A percentile compares a stretch with the other conserved stretches of the same genome.
Evolutionary conservation across 805 yeast species (phyloP).

Genomic region (Barnettozyma sp.): DNA sequence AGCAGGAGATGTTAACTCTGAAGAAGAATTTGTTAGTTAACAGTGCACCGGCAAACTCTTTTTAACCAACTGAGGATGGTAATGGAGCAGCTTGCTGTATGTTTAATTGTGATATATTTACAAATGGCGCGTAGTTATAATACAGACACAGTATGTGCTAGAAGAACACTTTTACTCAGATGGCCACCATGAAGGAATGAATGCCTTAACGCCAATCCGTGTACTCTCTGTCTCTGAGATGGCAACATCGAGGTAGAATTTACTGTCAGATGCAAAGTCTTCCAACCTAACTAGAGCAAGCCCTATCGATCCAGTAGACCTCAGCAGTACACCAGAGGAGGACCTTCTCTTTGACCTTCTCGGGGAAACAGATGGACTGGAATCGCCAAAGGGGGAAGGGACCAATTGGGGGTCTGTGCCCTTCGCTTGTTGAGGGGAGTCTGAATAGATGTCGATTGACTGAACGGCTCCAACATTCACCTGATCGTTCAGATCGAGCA

Average conservation of each 20-base stretch:
- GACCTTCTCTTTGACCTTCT: slow-evolving; percentile 27
- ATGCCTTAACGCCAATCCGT: slow-evolving; percentile 42
- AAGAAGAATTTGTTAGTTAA: slow-evolving; percentile 46
- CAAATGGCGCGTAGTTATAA: not conserved
- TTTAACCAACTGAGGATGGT: not conserved
- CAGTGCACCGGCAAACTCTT: slow-evolving; percentile 12
- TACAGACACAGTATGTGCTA: not conserved
- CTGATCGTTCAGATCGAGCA: slow-evolving; percentile 12
- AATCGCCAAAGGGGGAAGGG: slow-evolving; percentile 36
- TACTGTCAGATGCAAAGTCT: slow-evolving; percentile 32
- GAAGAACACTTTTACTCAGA: slow-evolving; percentile 2
- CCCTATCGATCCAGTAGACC: slow-evolving; percentile 54
- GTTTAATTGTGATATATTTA: slow-evolving; percentile 1
- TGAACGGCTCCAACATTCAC: slow-evolving; percentile 12
- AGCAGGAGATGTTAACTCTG: slow-evolving; percentile 48
- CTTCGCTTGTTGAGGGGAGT: slow-evolving; percentile 10
- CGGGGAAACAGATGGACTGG: not conserved
- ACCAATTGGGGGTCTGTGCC: slow-evolving; percentile 17
- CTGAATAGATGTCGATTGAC: slow-evolving; percentile 17
- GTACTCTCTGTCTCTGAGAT: slow-evolving; percentile 17
- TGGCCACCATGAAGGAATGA: slow-evolving; percentile 77
- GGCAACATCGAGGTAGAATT: slow-evolving; percentile 26
- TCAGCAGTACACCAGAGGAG: slow-evolving; percentile 54
- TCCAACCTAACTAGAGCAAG: slow-evolving; percentile 52
- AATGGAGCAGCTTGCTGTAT: not conserved